A percentile compares a stretch with the other conserved stretches of the same genome.
These are phyloP conservation scores for Ambispora gerdemannii DNA, from an alignment of 192 early-diverging fungal genomes.

Conservation along the genomic window DNA sequence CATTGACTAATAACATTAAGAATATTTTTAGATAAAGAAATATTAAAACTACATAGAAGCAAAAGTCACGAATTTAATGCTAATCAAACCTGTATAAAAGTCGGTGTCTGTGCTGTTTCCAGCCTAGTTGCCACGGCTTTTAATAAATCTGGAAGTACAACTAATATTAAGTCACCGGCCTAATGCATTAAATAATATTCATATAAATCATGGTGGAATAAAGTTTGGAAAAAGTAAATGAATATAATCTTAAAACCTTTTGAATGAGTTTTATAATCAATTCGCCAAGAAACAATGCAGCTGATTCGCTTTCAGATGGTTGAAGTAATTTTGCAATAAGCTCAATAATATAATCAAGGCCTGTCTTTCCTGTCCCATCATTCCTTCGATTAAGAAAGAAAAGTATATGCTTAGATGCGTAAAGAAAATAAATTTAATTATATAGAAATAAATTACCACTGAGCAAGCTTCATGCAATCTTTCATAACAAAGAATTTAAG, in stretches of 20 bases:
- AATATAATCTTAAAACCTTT: constrained; percentile 47
- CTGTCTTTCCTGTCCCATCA: constrained; percentile 51
- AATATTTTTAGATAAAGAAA: no score
- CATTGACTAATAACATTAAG: constrained; percentile 53
- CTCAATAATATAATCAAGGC: constrained; percentile 77
- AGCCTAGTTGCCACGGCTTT: constrained; percentile 71
- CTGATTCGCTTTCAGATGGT: constrained; percentile 73
- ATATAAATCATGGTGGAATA: constrained; percentile 13
- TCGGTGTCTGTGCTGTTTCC: constrained; percentile 66
- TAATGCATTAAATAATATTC: constrained; percentile 20
- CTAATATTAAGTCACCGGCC: constrained; percentile 57
- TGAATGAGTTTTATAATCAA: constrained; percentile 81
- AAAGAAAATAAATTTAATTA: no score
- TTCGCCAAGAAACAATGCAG: constrained; percentile 87
- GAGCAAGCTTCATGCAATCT: constrained; percentile 67
- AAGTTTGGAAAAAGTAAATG: constrained; percentile 9
- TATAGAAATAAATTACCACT: constrained; percentile 59
- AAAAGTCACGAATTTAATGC: no score
- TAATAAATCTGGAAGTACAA: constrained; percentile 76
- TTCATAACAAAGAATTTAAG: constrained; percentile 77
- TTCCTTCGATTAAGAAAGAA: constrained; percentile 40
- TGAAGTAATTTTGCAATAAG: constrained; percentile 77
- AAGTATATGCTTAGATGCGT: no score
- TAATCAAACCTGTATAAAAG: constrained; percentile 79
- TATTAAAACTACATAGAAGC: no score